Conservation (phyloP, 768 basidiomycete species). For the Boletales sp. region DNA sequence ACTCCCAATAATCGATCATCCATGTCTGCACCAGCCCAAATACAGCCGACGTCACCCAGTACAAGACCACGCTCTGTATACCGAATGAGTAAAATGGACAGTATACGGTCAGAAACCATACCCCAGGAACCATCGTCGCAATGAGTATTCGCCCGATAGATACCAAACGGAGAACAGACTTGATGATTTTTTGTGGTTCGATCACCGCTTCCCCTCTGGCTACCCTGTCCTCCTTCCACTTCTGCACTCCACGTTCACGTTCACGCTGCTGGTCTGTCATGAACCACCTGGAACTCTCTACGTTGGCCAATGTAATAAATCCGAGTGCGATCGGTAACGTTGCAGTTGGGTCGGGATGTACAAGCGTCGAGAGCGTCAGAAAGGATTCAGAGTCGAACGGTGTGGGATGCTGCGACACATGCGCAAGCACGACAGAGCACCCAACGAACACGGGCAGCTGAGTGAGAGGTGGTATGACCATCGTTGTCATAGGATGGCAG, state of each 20-base stretch:
- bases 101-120: constrained; percentile 29
- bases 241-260: constrained; percentile 45
- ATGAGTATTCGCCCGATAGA: constrained; percentile 67
- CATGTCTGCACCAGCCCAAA: constrained; percentile 76
- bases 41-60: constrained; percentile 75
- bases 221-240: constrained; percentile 42
- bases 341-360: constrained; percentile 69
- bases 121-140: constrained; percentile 69
- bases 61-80: constrained; percentile 56
- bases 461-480: constrained; percentile 55
- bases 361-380: constrained; percentile 65
- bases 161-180: constrained; percentile 50
- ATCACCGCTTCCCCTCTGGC: constrained; percentile 44
- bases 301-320: constrained; percentile 72
- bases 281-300: constrained; percentile 75
- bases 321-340: constrained; percentile 69
- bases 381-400: constrained; percentile 78
- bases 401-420: constrained; percentile 52
- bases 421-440: constrained; percentile 55
- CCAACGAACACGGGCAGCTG: constrained; percentile 74
- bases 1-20: constrained; percentile 63
- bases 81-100: constrained; percentile 2
- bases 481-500: constrained; percentile 56
- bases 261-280: constrained; percentile 55
- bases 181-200: constrained; percentile 49